These are phyloP conservation scores for Xerocomus minutiporus DNA, from an alignment of 1,284 basidiomycete species.

Conservation along the genomic window DNA sequence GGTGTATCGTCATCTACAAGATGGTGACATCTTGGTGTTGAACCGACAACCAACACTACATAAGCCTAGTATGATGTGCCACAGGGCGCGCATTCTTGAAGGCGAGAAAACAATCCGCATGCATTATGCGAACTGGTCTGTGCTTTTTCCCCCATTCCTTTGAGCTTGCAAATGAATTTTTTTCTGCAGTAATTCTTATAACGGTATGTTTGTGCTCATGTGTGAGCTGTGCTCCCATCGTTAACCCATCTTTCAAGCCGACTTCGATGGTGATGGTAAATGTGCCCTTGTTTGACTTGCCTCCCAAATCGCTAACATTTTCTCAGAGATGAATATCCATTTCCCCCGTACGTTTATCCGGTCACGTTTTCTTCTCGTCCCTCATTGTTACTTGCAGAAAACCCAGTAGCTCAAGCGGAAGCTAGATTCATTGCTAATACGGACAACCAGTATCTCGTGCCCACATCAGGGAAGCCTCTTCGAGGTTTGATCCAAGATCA, in stretches of 20 bases:
- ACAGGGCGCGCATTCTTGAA: conserved; percentile 86
- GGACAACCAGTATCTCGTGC: conserved; percentile 97
- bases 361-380: conserved; percentile 6
- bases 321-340: conserved; percentile 96
- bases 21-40: conserved; percentile 94
- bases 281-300: conserved; percentile 7
- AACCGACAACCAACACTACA: conserved; percentile 99
- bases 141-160: conserved; percentile 6
- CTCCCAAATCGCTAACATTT: conserved; percentile 14
- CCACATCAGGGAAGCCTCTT: conserved; percentile 96
- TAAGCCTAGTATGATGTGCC: conserved; percentile 99
- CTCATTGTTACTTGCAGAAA: conserved; percentile 49
- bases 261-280: conserved; percentile 96
- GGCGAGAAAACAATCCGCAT: conserved; percentile 99
- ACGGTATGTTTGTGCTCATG: conserved; percentile 50
- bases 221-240: conserved; percentile 6
- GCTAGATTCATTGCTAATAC: conserved; percentile 95
- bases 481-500: conserved; percentile 99
- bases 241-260: conserved; percentile 53
- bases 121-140: conserved; percentile 99
- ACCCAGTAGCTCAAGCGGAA: conserved; percentile 90
- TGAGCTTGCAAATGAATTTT: conserved; percentile 6
- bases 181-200: conserved; percentile 85
- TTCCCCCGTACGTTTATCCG: conserved; percentile 76
- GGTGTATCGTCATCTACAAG: conserved; percentile 91